phyloP scores from a whole-genome alignment of 257 asterid genomes.

The Gentiana macrophylla region DNA sequence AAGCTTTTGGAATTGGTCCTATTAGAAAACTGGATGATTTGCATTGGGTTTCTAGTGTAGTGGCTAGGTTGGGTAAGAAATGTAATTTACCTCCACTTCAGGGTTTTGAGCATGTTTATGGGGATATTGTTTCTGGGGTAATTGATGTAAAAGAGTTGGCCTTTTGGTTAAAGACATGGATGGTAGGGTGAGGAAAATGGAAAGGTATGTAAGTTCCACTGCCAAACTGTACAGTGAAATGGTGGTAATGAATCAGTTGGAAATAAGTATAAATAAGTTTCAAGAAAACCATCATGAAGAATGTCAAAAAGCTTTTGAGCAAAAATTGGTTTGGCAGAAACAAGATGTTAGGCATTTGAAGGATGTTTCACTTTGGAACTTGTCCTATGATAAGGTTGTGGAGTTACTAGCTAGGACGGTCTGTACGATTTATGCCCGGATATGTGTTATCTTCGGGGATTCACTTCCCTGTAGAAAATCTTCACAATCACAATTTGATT shows the following conservation, averaged over 20 bases:
- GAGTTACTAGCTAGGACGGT: slow-evolving; percentile 74
- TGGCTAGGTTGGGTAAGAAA: slow-evolving; percentile 87
- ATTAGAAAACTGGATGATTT: slow-evolving; percentile 70
- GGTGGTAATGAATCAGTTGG: slow-evolving; percentile 74
- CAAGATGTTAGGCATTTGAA: slow-evolving; percentile 83
- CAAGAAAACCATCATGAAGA: slow-evolving; percentile 70
- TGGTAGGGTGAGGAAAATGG: slow-evolving; percentile 69
- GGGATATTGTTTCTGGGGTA: slow-evolving; percentile 59
- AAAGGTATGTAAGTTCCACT: slow-evolving; percentile 49
- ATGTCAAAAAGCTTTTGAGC: slow-evolving; percentile 67
- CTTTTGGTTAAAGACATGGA: slow-evolving; percentile 97
- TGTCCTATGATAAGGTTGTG: slow-evolving; percentile 67
- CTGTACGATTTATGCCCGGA: slow-evolving; percentile 61
- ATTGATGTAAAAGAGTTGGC: slow-evolving; percentile 65
- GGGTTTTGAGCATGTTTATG: slow-evolving; percentile 93
- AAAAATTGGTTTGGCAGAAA: slow-evolving; percentile 77
- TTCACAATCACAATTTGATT: slow-evolving; percentile 23
- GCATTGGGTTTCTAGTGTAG: slow-evolving; percentile 61
- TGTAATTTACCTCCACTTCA: slow-evolving; percentile 75
- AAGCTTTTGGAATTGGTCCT: slow-evolving; percentile 61
- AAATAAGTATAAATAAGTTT: slow-evolving; percentile 66
- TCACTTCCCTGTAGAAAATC: slow-evolving; percentile 15
- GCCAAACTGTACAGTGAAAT: slow-evolving; percentile 53
- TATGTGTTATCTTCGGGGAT: slow-evolving; percentile 40
- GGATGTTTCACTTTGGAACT: slow-evolving; percentile 81